Evolutionary conservation across 2,329 filamentous ascomycete genomes (phyloP).

Genomic region (Orbilia oligospora): DNA sequence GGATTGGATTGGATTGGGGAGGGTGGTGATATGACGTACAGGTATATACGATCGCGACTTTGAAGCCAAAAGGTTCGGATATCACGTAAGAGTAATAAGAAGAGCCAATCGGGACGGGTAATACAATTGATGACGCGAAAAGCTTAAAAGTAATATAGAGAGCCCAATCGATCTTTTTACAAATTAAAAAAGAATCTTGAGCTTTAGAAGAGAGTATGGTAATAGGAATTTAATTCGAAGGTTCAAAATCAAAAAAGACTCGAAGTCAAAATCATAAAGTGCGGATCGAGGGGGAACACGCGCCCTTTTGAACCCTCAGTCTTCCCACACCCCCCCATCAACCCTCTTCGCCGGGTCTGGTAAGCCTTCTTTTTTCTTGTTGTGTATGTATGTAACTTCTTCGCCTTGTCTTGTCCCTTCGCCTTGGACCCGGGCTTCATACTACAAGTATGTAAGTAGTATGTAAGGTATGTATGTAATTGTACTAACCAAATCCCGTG

Average conservation of each 20-base stretch:
- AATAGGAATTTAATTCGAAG: background rate
- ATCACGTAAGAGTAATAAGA: background rate
- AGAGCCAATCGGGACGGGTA: background rate
- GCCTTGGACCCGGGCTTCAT: slow-evolving; percentile 18
- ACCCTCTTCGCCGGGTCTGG: slow-evolving; percentile 40
- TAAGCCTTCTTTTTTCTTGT: slow-evolving; percentile 35
- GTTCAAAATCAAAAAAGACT: too few species aligned
- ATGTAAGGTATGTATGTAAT: too few species aligned
- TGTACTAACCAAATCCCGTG: slow-evolving; percentile 50
- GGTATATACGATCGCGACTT: slow-evolving; percentile 16
- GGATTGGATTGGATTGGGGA: too few species aligned
- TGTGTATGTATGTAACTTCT: background rate
- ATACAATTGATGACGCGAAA: too few species aligned
- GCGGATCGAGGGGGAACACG: slow-evolving; percentile 43
- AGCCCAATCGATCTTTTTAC: background rate
- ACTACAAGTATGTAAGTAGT: too few species aligned
- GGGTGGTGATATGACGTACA: slow-evolving; percentile 27
- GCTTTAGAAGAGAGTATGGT: background rate
- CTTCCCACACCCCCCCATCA: slow-evolving; percentile 1
- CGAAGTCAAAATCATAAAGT: background rate
- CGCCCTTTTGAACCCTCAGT: slow-evolving; percentile 39
- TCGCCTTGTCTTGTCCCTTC: slow-evolving; percentile 43
- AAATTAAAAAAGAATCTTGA: background rate
- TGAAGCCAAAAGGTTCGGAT: background rate
- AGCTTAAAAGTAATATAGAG: background rate